Evolutionary conservation across 2,329 filamentous ascomycete species (phyloP).

Genomic region (Scortechinia acanthostroma): DNA sequence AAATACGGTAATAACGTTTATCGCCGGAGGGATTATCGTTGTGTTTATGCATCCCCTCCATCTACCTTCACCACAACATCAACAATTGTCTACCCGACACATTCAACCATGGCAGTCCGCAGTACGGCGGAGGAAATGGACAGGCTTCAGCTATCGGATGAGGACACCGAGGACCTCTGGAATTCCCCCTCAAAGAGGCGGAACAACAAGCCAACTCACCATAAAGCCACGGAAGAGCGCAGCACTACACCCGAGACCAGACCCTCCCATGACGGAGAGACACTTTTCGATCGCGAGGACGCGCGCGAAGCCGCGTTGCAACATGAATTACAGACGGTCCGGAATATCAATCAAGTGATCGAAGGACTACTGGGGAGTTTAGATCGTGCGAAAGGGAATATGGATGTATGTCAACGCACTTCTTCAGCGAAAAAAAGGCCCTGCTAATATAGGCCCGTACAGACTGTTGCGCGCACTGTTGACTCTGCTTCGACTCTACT

Average conservation of each 20-base stretch:
- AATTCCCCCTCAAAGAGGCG: neutral
- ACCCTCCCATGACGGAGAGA: slow-evolving; percentile 8
- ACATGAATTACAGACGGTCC: slow-evolving; percentile 74
- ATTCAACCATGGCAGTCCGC: neutral
- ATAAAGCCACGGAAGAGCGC: neutral
- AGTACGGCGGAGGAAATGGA: slow-evolving; percentile 2
- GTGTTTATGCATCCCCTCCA: no score
- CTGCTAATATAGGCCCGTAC: no score
- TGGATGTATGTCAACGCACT: slow-evolving; percentile 61
- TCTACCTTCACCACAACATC: neutral
- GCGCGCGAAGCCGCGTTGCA: slow-evolving; percentile 68
- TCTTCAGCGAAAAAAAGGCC: no score
- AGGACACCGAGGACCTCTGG: slow-evolving; percentile 1
- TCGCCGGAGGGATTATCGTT: no score
- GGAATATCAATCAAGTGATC: slow-evolving; percentile 80
- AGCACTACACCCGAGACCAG: neutral
- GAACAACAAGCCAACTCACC: neutral
- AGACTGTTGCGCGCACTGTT: slow-evolving; percentile 82
- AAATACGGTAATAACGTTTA: no score
- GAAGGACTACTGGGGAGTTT: slow-evolving; percentile 70
- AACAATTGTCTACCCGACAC: neutral
- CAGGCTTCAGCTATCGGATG: neutral
- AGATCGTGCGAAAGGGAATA: slow-evolving; percentile 68
- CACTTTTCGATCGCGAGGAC: slow-evolving; percentile 55
- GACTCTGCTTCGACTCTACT: slow-evolving; percentile 81